Conservation (phyloP, 2,329 filamentous ascomycete species). For the Myotisia sp. region DNA sequence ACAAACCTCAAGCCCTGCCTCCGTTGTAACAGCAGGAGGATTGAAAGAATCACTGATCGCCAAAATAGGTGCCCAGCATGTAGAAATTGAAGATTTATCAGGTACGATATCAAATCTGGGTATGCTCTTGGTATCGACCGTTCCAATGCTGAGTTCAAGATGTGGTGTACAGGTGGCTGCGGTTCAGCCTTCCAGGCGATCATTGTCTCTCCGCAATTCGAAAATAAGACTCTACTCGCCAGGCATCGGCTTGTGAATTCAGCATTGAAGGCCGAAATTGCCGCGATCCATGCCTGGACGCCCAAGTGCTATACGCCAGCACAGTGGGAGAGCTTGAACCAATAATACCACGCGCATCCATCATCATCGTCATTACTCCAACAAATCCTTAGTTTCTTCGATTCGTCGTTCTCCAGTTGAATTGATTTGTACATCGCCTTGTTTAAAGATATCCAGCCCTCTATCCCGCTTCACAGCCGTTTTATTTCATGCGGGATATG, state of each 20-base stretch:
- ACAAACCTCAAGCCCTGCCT: slow-evolving; percentile 28
- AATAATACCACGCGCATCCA: no score
- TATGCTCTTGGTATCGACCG: not conserved
- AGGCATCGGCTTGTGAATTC: slow-evolving; percentile 76
- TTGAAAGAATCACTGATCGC: slow-evolving; percentile 55
- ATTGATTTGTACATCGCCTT: no score
- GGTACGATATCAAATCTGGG: slow-evolving; percentile 40
- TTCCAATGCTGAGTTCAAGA: not conserved
- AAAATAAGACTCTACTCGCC: slow-evolving; percentile 61
- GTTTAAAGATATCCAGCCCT: no score
- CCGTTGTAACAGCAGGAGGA: slow-evolving; percentile 56
- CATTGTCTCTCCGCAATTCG: slow-evolving; percentile 56
- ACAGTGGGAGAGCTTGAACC: slow-evolving; percentile 62
- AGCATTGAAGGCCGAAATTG: slow-evolving; percentile 73
- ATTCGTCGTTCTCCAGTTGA: no score
- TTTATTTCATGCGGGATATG: no score
- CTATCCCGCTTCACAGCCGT: no score
- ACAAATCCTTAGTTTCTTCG: no score
- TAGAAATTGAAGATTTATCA: slow-evolving; percentile 83
- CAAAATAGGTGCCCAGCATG: slow-evolving; percentile 59
- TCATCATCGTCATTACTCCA: no score
- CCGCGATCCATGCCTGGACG: slow-evolving; percentile 85
- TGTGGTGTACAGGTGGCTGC: slow-evolving; percentile 45
- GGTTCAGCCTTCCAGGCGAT: slow-evolving; percentile 57
- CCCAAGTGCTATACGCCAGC: slow-evolving; percentile 85